Base-by-base conservation (phyloP, 2,329 filamentous ascomycete species). In the Trichoderma sp. region DNA sequence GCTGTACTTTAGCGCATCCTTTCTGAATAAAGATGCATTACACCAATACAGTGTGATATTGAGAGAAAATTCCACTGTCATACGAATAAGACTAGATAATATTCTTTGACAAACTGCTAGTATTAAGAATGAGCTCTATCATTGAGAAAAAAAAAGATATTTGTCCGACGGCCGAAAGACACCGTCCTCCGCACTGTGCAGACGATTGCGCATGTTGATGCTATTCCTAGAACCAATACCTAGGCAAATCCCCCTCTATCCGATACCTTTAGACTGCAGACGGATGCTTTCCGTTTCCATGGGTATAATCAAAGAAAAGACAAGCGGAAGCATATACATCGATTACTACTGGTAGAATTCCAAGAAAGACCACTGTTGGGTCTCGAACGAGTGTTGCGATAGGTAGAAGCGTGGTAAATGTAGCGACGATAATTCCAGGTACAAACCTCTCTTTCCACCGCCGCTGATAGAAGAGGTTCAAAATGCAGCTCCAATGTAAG, bases 261-360 rank as follows among this genome's bases (percentile, higher is more conserved):
- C 16, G 18, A 37, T 2, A 5, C 14, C 13, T 46, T 2, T 46
- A n/a, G 16, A 8, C n/a, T 16, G 13, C 24, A 30, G 14, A 13
- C 14, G 24, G 8, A 26, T 30, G 28, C 13, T 54, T 16, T 16
- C 49, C 10, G 1, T 39, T 54, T 30, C 18, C 24, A 30, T 18
- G 10, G 13, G 51, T 13, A 90, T 13, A 96, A 10, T 55, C 46
- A 1, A 54, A n/a, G 13, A 39, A 1, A n/a, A 55, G 21, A 32
- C 46, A 54, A 24, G 34, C 58, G 7, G 14, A n/a, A 3, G 30
- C 14, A n/a, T 37, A 68, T 3, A 56, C 1, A 43, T 68, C 66
- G 0, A 49, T 46, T 18, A 68, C 34, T n/a, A 37, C 21, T 26
- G 66, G 66, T 4, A 68, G 14, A 55, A 68, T 5, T 1, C 24